Percentiles rank a stretch among this genome's conserved stretches.
These are phyloP conservation scores for Ormosia emarginata DNA, from an alignment of 306 rosid species.

Conservation along the genomic window DNA sequence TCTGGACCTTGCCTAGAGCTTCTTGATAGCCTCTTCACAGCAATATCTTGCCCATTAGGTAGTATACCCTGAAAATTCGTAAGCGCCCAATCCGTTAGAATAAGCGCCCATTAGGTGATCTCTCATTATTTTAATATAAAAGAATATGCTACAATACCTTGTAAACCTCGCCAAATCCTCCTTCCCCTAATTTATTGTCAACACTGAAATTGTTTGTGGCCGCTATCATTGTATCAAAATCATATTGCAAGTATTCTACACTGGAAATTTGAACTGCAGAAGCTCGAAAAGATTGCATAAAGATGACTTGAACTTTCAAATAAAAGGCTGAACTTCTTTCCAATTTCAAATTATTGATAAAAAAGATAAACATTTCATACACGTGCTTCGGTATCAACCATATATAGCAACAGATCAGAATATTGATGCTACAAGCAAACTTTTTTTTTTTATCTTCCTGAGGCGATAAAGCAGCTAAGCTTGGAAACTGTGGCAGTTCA, in stretches of 20 bases:
- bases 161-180: conserved; percentile 57
- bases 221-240: conserved; percentile 19
- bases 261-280: conserved; percentile 24
- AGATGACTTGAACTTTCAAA: too few species aligned
- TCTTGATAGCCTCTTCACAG: conserved; percentile 46
- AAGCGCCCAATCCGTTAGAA: background rate
- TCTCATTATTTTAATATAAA: background rate
- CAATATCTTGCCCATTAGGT: conserved; percentile 27
- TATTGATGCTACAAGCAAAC: background rate
- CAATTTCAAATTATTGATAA: too few species aligned
- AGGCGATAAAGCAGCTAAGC: too few species aligned
- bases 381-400: background rate
- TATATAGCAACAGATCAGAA: background rate
- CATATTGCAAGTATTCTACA: conserved; percentile 41
- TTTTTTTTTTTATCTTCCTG: too few species aligned
- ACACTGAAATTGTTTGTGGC: conserved; percentile 47
- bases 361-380: background rate
- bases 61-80: conserved; percentile 33
- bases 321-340: too few species aligned
- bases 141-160: conserved; percentile 26
- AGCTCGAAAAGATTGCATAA: too few species aligned
- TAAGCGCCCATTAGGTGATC: background rate
- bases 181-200: conserved; percentile 45
- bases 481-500: too few species aligned
- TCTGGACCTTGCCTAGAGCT: conserved; percentile 30